These are phyloP conservation scores for Coemansia sp. DNA, from an alignment of 371 early-diverging fungal species.

Conservation along the genomic window DNA sequence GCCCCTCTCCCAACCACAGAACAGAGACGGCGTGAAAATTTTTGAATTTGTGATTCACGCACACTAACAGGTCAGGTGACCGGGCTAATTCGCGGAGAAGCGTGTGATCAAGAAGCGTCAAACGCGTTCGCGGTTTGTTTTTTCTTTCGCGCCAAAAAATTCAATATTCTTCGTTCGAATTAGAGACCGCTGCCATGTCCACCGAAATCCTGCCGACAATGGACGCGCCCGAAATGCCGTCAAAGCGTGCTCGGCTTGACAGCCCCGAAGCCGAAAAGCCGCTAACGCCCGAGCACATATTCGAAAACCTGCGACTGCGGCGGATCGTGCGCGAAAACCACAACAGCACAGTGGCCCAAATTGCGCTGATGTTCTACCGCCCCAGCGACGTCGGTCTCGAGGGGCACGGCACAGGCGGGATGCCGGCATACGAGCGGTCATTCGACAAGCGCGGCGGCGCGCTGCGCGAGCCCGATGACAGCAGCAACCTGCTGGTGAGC, in stretches of 20 bases:
- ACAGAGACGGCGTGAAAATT: neutral
- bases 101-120: constrained; percentile 1
- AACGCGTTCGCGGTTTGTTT: constrained; percentile 2
- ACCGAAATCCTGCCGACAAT: neutral
- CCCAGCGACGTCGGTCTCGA: constrained; percentile 40
- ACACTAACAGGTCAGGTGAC: constrained; percentile 1
- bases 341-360: constrained; percentile 66
- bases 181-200: neutral
- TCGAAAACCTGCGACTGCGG: constrained; percentile 72
- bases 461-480: constrained; percentile 64
- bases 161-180: neutral
- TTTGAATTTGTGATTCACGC: constrained; percentile 6
- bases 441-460: constrained; percentile 71
- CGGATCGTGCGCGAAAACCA: constrained; percentile 89
- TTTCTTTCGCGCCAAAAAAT: neutral
- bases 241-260: constrained; percentile 37
- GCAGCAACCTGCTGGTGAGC: constrained; percentile 73
- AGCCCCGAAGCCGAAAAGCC: constrained; percentile 31
- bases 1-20: too few species aligned
- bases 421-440: constrained; percentile 51
- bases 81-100: neutral
- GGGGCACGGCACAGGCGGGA: constrained; percentile 35
- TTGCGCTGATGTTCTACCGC: constrained; percentile 69
- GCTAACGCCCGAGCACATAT: constrained; percentile 55
- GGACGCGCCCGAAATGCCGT: constrained; percentile 25